A percentile compares a stretch with the other conserved stretches of the same genome.
Conservation (phyloP, 257 asterid species). For the Nicotiana otophora region DNA sequence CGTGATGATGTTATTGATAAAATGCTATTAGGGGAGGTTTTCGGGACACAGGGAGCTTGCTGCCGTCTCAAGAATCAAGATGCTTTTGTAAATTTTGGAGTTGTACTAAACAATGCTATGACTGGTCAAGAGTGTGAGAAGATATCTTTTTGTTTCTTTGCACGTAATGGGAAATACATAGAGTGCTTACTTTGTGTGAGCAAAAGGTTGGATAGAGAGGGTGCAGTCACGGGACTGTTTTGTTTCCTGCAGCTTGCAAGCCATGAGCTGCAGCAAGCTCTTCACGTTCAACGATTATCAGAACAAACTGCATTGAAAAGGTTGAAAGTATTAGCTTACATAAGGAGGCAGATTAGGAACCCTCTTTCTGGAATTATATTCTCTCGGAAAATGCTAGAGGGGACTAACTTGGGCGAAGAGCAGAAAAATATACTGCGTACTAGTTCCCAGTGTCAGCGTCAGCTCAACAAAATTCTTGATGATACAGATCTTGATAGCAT, state of each 20-base stretch:
- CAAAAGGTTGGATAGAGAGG: constrained; percentile 69
- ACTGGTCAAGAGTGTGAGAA: constrained; percentile 70
- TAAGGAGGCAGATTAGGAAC: constrained; percentile 70
- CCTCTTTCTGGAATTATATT: constrained; percentile 91
- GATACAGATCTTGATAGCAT: constrained; percentile 93
- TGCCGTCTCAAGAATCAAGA: constrained; percentile 86
- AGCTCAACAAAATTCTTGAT: constrained; percentile 77
- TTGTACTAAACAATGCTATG: constrained; percentile 67
- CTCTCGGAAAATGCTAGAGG: constrained; percentile 78
- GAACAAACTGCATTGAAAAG: constrained; percentile 79
- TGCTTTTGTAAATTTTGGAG: constrained; percentile 67
- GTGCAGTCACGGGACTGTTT: constrained; percentile 69
- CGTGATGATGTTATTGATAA: constrained; percentile 71
- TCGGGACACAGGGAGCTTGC: constrained; percentile 53
- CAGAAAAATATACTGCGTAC: constrained; percentile 62
- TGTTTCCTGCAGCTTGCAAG: constrained; percentile 95
- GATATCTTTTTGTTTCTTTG: constrained; percentile 59
- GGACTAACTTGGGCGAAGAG: constrained; percentile 60
- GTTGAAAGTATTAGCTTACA: constrained; percentile 57
- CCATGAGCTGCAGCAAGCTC: constrained; percentile 90
- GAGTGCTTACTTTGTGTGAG: constrained; percentile 79
- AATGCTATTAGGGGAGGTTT: constrained; percentile 90
- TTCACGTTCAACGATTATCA: constrained; percentile 70
- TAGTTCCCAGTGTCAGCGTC: constrained; percentile 72
- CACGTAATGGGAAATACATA: constrained; percentile 58